Conservation (phyloP, 179 eudicot genomes). For the Kewa caespitosa region DNA sequence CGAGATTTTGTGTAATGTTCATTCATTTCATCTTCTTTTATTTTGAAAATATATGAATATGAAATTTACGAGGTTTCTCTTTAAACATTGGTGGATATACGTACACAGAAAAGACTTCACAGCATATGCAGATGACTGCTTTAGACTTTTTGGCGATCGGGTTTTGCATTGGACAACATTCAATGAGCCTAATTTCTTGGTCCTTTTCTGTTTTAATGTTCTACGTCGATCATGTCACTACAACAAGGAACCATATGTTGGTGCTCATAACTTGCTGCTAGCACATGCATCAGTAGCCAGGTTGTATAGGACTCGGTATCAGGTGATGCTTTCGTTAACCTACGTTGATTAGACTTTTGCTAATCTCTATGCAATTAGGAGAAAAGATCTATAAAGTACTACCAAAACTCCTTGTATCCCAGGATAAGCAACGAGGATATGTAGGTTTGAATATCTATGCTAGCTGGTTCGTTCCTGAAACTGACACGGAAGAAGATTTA, state of each 20-base stretch:
- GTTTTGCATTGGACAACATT: conserved; percentile 11
- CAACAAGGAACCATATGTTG: not conserved
- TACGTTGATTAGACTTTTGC: conserved; percentile 31
- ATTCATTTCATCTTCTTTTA: not conserved
- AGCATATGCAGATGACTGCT: conserved; percentile 28
- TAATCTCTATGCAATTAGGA: not conserved
- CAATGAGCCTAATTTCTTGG: conserved; percentile 18
- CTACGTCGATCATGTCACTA: conserved; percentile 34
- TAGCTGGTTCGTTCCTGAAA: conserved; percentile 29
- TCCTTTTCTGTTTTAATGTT: conserved; percentile 29
- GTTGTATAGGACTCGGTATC: not conserved
- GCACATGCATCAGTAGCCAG: conserved; percentile 9
- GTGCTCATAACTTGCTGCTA: not conserved
- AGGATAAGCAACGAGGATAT: conserved; percentile 48
- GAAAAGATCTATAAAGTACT: not conserved
- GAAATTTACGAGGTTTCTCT: too few species aligned
- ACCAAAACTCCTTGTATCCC: not conserved
- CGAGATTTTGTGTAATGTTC: conserved; percentile 29
- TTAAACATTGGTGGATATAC: too few species aligned
- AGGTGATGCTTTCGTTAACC: conserved; percentile 14
- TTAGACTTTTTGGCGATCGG: not conserved
- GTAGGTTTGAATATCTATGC: conserved; percentile 41
- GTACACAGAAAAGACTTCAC: conserved; percentile 41
- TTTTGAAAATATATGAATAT: not conserved
- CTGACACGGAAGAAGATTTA: conserved; percentile 36